Percentiles rank a stretch among this genome's conserved stretches.
Evolutionary conservation across 2,329 filamentous ascomycete genomes (phyloP).

Genomic region (Pseudogymnoascus pannorum): DNA sequence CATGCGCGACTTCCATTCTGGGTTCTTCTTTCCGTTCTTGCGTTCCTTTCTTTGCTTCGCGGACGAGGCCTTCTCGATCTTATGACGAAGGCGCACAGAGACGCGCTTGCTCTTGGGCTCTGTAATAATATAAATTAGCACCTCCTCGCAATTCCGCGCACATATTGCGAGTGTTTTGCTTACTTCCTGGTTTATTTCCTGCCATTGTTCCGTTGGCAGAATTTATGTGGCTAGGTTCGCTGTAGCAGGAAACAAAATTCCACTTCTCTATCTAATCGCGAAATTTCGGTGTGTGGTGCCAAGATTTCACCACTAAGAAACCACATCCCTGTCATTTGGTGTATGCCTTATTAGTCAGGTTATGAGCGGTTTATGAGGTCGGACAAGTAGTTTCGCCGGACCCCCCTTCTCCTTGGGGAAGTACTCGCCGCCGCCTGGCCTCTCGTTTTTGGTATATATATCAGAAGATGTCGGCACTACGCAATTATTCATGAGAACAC

Average conservation of each 20-base stretch:
- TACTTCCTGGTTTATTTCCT: constrained; percentile 30
- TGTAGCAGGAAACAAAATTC: constrained; percentile 6
- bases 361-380: background rate
- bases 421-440: background rate
- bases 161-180: constrained; percentile 12
- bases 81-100: constrained; percentile 82
- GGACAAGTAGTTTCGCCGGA: background rate
- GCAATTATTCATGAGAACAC: constrained; percentile 5
- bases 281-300: constrained; percentile 10
- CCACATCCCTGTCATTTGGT: background rate
- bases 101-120: constrained; percentile 93
- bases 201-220: constrained; percentile 23
- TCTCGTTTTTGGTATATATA: background rate
- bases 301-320: constrained; percentile 7
- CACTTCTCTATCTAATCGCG: constrained; percentile 10
- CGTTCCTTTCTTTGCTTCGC: constrained; percentile 86
- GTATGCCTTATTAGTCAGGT: constrained; percentile 1
- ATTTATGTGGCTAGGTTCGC: constrained; percentile 11
- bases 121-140: constrained; percentile 31
- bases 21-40: constrained; percentile 91
- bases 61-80: constrained; percentile 86
- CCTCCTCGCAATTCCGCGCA: background rate
- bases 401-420: constrained; percentile 1
- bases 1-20: constrained; percentile 87
- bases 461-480: background rate